These are phyloP conservation scores for Aschersonia sp. DNA, from an alignment of 2,329 filamentous ascomycete genomes.

Conservation along the genomic window DNA sequence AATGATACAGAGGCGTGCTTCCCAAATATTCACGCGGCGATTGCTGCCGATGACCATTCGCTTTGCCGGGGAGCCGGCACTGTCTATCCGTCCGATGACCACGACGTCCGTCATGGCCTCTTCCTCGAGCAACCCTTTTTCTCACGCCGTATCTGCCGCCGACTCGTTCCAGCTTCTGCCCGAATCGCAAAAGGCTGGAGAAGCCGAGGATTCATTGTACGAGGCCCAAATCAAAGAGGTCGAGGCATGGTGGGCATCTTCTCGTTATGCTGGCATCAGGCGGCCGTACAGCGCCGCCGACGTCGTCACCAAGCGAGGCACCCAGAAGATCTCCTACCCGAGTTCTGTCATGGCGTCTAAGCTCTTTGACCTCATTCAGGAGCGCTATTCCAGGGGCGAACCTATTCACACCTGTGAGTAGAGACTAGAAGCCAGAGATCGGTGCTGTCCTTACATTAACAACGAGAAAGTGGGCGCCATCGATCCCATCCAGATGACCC, in stretches of 20 bases:
- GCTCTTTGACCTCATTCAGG: slow-evolving; percentile 75
- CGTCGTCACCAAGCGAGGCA: slow-evolving; percentile 84
- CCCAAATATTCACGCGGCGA: slow-evolving; percentile 6
- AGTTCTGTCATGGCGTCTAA: slow-evolving; percentile 93
- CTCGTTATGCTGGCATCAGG: slow-evolving; percentile 78
- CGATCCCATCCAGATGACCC: slow-evolving; percentile 98
- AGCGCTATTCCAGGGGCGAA: slow-evolving; percentile 62
- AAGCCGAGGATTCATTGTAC: slow-evolving; percentile 73
- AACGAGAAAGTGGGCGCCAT: slow-evolving; percentile 69
- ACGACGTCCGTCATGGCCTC: slow-evolving; percentile 16
- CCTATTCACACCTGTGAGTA: slow-evolving; percentile 80
- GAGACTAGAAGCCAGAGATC: background rate
- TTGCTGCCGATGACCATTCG: slow-evolving; percentile 7
- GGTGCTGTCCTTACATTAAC: background rate
- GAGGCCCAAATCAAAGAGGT: slow-evolving; percentile 74
- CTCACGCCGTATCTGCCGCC: slow-evolving; percentile 27
- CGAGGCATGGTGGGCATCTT: slow-evolving; percentile 77
- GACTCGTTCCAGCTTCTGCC: slow-evolving; percentile 79
- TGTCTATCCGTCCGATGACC: slow-evolving; percentile 16
- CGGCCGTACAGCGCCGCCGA: slow-evolving; percentile 81
- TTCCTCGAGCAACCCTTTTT: slow-evolving; percentile 12
- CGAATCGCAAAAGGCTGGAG: slow-evolving; percentile 61
- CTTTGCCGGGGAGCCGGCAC: slow-evolving; percentile 5
- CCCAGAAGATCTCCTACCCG: slow-evolving; percentile 74
- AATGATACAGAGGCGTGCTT: too few species aligned